Evolutionary conservation across 352 stramenopile species (phyloP).

Genomic region (Halophytophthora polymorphica): DNA sequence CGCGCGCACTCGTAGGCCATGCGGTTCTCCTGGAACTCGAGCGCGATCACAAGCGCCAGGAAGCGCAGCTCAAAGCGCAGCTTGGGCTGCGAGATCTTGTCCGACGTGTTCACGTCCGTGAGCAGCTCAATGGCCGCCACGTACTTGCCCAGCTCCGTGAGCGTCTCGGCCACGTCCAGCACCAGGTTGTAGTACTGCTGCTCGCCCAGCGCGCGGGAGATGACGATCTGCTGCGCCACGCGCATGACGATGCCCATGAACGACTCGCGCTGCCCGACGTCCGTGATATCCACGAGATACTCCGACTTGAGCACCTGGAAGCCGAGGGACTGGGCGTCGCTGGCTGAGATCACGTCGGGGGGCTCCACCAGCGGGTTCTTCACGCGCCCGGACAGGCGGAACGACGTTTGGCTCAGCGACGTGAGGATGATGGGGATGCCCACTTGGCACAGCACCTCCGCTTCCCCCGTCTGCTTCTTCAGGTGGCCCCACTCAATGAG

Average conservation of each 20-base stretch:
- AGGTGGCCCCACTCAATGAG: constrained; percentile 78
- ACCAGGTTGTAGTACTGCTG: constrained; percentile 76
- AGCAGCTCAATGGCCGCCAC: constrained; percentile 82
- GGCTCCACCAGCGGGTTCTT: constrained; percentile 52
- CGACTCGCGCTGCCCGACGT: constrained; percentile 66
- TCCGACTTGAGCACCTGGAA: constrained; percentile 81
- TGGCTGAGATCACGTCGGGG: constrained; percentile 53
- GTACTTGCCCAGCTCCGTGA: constrained; percentile 80
- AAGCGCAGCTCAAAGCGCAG: constrained; percentile 82
- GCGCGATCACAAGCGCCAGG: constrained; percentile 74
- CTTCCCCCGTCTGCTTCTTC: constrained; percentile 62
- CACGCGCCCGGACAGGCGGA: constrained; percentile 61
- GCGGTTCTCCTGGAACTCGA: constrained; percentile 83
- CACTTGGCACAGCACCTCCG: constrained; percentile 78
- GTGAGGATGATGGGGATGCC: constrained; percentile 83
- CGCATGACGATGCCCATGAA: constrained; percentile 86
- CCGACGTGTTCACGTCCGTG: constrained; percentile 83
- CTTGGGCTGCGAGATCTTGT: constrained; percentile 73
- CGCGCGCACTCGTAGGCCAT: constrained; percentile 87
- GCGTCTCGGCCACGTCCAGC: constrained; percentile 73
- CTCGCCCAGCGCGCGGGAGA: constrained; percentile 67
- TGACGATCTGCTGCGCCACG: constrained; percentile 78
- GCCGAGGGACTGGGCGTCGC: constrained; percentile 59
- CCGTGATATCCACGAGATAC: constrained; percentile 80
- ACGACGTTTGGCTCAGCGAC: constrained; percentile 75